Evolutionary conservation across 179 eudicot species (phyloP).

Genomic region (Amaranthus tricolor): DNA sequence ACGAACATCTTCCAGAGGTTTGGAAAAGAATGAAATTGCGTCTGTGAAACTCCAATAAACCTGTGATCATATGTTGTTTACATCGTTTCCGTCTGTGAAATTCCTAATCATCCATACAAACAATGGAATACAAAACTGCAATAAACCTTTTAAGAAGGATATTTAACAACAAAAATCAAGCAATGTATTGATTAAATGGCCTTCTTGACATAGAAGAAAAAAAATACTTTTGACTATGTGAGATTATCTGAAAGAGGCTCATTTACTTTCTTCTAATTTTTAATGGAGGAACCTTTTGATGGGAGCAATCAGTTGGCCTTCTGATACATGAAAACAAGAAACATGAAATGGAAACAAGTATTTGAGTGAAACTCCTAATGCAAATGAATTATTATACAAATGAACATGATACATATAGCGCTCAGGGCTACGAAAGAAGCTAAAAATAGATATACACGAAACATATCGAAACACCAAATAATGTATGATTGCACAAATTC

Average conservation of each 20-base stretch:
- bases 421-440: too few relatives aligned
- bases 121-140: not conserved
- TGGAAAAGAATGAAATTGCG: not conserved
- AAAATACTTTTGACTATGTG: not conserved
- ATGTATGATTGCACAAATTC: too few relatives aligned
- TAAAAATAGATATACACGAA: too few relatives aligned
- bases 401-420: too few relatives aligned
- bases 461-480: too few relatives aligned
- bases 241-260: not conserved
- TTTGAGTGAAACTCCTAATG: too few relatives aligned
- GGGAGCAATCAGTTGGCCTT: not conserved
- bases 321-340: not conserved
- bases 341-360: too few relatives aligned
- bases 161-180: not conserved
- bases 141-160: not conserved
- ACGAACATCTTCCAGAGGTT: constrained; percentile 2
- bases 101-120: too few relatives aligned
- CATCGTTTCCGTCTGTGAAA: too few relatives aligned
- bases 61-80: too few relatives aligned
- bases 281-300: not conserved
- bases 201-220: not conserved
- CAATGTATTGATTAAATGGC: not conserved
- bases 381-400: too few relatives aligned
- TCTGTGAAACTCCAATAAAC: too few relatives aligned
- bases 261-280: constrained; percentile 4